These are phyloP conservation scores for Mortierella sp. DNA, from an alignment of 371 early-diverging fungal genomes.

Conservation along the genomic window DNA sequence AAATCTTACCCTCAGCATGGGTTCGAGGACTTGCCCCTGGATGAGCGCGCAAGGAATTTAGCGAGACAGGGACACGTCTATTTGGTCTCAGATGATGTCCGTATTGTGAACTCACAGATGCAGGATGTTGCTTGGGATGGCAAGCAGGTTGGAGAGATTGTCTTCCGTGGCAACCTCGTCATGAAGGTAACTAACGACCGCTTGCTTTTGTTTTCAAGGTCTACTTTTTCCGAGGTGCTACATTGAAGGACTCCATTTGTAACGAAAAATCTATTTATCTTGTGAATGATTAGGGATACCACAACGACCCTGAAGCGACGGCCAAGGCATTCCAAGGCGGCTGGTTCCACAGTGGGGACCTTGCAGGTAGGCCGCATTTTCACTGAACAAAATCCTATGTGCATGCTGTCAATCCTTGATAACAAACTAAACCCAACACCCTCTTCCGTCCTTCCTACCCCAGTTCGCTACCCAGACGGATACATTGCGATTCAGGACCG, in stretches of 20 bases:
- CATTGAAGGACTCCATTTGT: neutral
- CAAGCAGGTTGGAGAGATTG: slow-evolving; percentile 74
- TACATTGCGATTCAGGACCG: slow-evolving; percentile 77
- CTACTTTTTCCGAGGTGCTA: no score
- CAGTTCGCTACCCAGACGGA: slow-evolving; percentile 75
- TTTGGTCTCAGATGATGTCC: slow-evolving; percentile 69
- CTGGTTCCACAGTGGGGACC: slow-evolving; percentile 79
- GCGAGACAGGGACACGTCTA: slow-evolving; percentile 75
- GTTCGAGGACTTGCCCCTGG: slow-evolving; percentile 53
- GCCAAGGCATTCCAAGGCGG: slow-evolving; percentile 72
- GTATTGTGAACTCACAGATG: slow-evolving; percentile 68
- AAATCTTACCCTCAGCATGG: slow-evolving; percentile 52
- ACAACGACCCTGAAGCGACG: slow-evolving; percentile 74
- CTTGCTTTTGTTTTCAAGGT: neutral
- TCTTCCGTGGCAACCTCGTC: slow-evolving; percentile 73
- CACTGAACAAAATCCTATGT: no score
- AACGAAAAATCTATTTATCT: neutral
- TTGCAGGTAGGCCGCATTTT: slow-evolving; percentile 59
- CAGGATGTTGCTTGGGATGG: slow-evolving; percentile 71
- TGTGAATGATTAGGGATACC: slow-evolving; percentile 52
- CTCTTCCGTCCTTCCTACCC: neutral
- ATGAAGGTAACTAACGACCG: slow-evolving; percentile 63
- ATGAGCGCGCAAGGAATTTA: slow-evolving; percentile 61
- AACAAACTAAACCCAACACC: neutral
- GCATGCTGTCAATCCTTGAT: no score